A percentile compares a stretch with the other conserved stretches of the same genome.
These are phyloP conservation scores for Dactylellina sp. DNA, from an alignment of 2,329 filamentous ascomycete species.

Conservation along the genomic window DNA sequence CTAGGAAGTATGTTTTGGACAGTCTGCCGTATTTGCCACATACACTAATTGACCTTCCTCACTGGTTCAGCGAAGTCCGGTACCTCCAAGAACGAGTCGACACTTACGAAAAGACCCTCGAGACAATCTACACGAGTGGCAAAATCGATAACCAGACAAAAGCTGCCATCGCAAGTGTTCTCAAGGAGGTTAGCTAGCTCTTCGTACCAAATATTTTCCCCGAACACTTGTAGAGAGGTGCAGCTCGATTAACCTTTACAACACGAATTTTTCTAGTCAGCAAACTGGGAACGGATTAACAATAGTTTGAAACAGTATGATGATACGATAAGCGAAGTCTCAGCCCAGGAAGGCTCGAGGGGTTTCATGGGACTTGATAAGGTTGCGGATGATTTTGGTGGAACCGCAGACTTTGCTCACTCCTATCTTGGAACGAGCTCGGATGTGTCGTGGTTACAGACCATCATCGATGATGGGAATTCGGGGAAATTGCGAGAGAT, in stretches of 20 bases:
- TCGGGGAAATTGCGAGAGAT: constrained; percentile 9
- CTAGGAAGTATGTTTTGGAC: constrained; percentile 55
- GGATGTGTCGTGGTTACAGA: constrained; percentile 55
- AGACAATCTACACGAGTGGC: constrained; percentile 55
- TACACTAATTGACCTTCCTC: constrained; percentile 7
- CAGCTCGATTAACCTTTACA: not conserved
- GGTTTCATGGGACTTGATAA: constrained; percentile 50
- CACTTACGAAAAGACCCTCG: constrained; percentile 45
- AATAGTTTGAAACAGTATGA: constrained; percentile 25
- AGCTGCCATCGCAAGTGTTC: constrained; percentile 9
- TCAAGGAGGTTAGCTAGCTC: constrained; percentile 44
- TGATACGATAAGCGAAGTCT: constrained; percentile 27
- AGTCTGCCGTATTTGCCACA: not conserved
- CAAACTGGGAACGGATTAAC: constrained; percentile 48
- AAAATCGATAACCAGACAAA: constrained; percentile 56
- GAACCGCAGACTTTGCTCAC: constrained; percentile 25
- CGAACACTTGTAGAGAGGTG: not conserved
- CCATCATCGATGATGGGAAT: constrained; percentile 25
- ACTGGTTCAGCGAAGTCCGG: constrained; percentile 18
- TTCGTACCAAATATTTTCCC: not conserved
- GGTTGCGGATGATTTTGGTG: constrained; percentile 47
- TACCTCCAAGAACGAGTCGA: constrained; percentile 58
- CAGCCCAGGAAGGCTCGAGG: constrained; percentile 40
- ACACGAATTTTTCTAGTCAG: constrained; percentile 18
- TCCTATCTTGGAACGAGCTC: constrained; percentile 53